Percentiles rank a stretch among this genome's conserved stretches.
phyloP scores from a whole-genome alignment of 176 grass and related monocot genomes.

The Oryza glumipatula region DNA sequence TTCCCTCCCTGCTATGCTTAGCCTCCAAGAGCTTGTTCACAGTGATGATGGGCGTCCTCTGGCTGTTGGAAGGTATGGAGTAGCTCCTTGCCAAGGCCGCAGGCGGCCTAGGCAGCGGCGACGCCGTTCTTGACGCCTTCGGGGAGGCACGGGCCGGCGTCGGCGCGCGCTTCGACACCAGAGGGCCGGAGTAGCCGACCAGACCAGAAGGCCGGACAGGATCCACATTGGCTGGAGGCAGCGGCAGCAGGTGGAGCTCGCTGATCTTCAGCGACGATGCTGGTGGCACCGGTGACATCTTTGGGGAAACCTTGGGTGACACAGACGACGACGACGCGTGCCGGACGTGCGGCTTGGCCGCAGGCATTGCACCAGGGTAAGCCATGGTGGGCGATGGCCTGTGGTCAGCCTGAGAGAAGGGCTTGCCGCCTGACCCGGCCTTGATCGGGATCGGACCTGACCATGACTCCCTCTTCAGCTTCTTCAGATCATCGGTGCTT shows the following conservation, averaged over 20 bases:
- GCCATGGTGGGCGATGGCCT: constrained; percentile 28
- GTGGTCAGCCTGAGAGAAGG: constrained; percentile 42
- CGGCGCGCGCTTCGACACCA: constrained; percentile 56
- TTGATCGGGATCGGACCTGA: constrained; percentile 75
- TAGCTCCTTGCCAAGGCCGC: constrained; percentile 57
- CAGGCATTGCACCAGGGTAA: constrained; percentile 37
- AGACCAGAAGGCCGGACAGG: constrained; percentile 52
- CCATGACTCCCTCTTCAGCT: constrained; percentile 61
- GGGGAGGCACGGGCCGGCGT: not conserved
- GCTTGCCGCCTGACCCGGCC: constrained; percentile 50
- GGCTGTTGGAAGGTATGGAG: constrained; percentile 72
- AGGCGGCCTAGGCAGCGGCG: constrained; percentile 68
- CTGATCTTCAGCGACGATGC: constrained; percentile 62
- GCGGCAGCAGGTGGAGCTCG: constrained; percentile 85
- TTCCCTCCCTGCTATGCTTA: constrained; percentile 48
- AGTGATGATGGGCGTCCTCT: constrained; percentile 65
- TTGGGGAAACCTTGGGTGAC: constrained; percentile 42
- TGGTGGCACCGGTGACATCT: constrained; percentile 49
- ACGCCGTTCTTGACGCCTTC: constrained; percentile 38
- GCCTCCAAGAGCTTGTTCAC: constrained; percentile 57
- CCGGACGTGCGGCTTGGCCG: constrained; percentile 18
- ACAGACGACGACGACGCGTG: constrained; percentile 44
- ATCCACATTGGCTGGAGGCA: constrained; percentile 60
- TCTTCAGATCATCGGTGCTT: constrained; percentile 44
- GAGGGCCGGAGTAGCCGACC: constrained; percentile 85